Base-by-base conservation (phyloP, 2,329 filamentous ascomycete species). In the Drechslerella dactyloides region DNA sequence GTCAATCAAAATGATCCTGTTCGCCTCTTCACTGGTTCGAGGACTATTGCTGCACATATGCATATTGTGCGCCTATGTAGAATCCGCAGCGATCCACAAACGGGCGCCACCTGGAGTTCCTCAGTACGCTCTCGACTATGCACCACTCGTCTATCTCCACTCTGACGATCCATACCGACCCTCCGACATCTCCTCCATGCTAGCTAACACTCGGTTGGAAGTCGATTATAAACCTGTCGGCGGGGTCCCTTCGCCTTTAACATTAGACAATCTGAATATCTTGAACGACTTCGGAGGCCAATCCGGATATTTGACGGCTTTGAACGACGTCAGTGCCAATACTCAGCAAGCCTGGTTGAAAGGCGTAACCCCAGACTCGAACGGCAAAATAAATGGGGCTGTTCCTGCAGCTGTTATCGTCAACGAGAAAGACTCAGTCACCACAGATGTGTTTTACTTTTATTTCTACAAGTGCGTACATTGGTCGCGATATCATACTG, bases 361-460 rank as follows among this genome's bases (percentile, higher is more conserved):
- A 30, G 87, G 87, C 19, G 82, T 84, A 0, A 80, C 78, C 5
- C 86, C 87, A 0, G 81, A 85, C 75, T 75, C 76, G 7, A 77
- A 79, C 4, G 85, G 85, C 5, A 81, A 82, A 63, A 87, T 84
- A 0, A 77, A 81, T 0, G 80, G 81, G 40, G 84, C 83, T 1
- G 81, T 81, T 2, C 82, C 82, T 2, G 82, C 81, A 40, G 81
- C 81, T 0, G 82, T 89, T 33, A 83, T 90, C 19, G 81, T 87
- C 2, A 84, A 83, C 62, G 82, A 87, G 74, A 85, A 86, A 69
- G 84, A 82, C 35, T 5, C 60, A 4, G 44, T 13, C 23, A 65
- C 60, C 0, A 65, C 68, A 2, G 0, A 88, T 79, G 85, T 82
- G 0, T 88, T 87, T 75, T 88, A 87, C 78, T 85, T 87, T 77